phyloP scores from a whole-genome alignment of 495 filamentous ascomycete genomes.

The Penicillium simplicissimum region DNA sequence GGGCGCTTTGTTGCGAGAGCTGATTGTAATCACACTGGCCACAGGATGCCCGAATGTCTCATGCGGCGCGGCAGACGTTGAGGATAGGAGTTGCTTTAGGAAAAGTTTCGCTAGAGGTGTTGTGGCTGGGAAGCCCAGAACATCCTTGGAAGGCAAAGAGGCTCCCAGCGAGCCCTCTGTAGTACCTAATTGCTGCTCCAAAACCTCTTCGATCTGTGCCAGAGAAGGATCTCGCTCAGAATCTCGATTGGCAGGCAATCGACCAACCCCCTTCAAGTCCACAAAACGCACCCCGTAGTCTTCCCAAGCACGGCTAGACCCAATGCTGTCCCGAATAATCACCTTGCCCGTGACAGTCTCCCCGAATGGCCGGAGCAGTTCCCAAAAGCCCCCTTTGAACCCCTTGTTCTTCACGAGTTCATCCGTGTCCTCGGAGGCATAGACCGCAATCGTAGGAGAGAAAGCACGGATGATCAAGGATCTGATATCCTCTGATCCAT shows the following conservation, averaged over 20 bases:
- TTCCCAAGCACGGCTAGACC: slow-evolving; percentile 77
- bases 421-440: slow-evolving; percentile 81
- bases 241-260: slow-evolving; percentile 21
- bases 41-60: slow-evolving; percentile 95
- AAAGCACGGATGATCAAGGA: slow-evolving; percentile 80
- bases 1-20: slow-evolving; percentile 75
- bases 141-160: slow-evolving; percentile 39
- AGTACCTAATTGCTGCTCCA: slow-evolving; percentile 49
- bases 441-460: slow-evolving; percentile 81
- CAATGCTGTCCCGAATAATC: slow-evolving; percentile 84
- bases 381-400: slow-evolving; percentile 75
- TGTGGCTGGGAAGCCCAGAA: slow-evolving; percentile 33
- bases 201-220: slow-evolving; percentile 60
- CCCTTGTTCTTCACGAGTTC: slow-evolving; percentile 81
- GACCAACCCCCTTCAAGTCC: slow-evolving; percentile 41
- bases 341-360: slow-evolving; percentile 86
- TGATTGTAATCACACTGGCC: slow-evolving; percentile 93
- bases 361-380: slow-evolving; percentile 87
- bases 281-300: slow-evolving; percentile 89
- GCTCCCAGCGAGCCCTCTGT: slow-evolving; percentile 34
- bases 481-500: slow-evolving; percentile 62
- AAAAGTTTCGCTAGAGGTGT: slow-evolving; percentile 79
- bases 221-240: slow-evolving; percentile 34
- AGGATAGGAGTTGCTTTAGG: slow-evolving; percentile 78
- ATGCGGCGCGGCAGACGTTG: slow-evolving; percentile 71